A percentile compares a stretch with the other conserved stretches of the same genome.
These are phyloP conservation scores for Penicillium turbatum DNA, from an alignment of 495 filamentous ascomycete genomes.

Conservation along the genomic window DNA sequence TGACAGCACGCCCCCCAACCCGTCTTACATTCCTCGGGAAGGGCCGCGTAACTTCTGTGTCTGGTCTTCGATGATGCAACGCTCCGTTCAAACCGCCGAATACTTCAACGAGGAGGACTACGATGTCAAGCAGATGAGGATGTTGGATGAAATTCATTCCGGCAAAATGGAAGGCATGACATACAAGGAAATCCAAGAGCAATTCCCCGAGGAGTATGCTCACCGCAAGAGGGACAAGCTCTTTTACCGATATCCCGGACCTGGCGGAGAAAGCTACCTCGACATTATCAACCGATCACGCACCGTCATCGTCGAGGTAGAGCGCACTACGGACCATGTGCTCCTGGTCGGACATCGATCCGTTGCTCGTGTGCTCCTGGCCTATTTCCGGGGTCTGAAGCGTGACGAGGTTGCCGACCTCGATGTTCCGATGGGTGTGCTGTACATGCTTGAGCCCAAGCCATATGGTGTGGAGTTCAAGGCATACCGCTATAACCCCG, in stretches of 20 bases:
- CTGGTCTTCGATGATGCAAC: constrained; percentile 95
- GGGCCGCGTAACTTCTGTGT: constrained; percentile 88
- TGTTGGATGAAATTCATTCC: constrained; percentile 94
- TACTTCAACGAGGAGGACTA: constrained; percentile 96
- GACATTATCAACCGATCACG: constrained; percentile 94
- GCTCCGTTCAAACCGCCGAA: constrained; percentile 76
- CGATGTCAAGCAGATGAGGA: constrained; percentile 95
- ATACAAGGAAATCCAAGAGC: constrained; percentile 77
- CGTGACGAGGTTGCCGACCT: constrained; percentile 87
- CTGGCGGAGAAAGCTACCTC: constrained; percentile 92
- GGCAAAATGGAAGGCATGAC: constrained; percentile 92
- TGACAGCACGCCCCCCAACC: constrained; percentile 91
- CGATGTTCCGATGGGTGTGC: constrained; percentile 84
- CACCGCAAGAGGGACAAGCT: constrained; percentile 77
- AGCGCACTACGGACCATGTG: constrained; percentile 94
- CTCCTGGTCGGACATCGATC: constrained; percentile 86
- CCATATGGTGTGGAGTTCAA: constrained; percentile 97
- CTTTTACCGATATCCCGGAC: constrained; percentile 88
- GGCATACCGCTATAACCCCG: constrained; percentile 81
- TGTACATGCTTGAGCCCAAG: constrained; percentile 94
- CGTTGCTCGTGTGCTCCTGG: constrained; percentile 84
- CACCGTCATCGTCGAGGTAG: constrained; percentile 94
- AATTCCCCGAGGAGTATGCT: constrained; percentile 71
- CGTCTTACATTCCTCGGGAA: constrained; percentile 59
- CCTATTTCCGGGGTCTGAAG: constrained; percentile 90